Percentiles rank a stretch among this genome's conserved stretches.
Evolutionary conservation across 1,284 basidiomycete species (phyloP).

Genomic region (Agroathelia rolfsii): DNA sequence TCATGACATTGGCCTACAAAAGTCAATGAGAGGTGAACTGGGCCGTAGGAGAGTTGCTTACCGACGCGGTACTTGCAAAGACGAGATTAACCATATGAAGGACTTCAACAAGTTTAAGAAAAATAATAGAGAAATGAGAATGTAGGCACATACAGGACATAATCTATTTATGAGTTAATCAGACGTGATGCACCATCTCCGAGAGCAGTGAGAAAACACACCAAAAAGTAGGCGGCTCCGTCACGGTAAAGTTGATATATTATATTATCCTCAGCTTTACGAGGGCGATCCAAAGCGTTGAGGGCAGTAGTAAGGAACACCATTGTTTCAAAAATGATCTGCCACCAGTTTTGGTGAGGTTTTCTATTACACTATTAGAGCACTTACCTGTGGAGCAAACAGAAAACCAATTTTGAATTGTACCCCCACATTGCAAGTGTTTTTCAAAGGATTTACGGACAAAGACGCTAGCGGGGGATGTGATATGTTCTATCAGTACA

Average conservation of each 20-base stretch:
- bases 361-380: too few species aligned
- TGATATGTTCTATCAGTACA: constrained; percentile 9
- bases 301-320: constrained; percentile 24
- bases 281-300: constrained; percentile 26
- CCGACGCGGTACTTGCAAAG: constrained; percentile 17
- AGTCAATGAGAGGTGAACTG: constrained; percentile 18
- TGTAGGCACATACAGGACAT: constrained; percentile 3
- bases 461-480: constrained; percentile 10
- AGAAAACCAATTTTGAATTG: constrained; percentile 11
- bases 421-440: constrained; percentile 19
- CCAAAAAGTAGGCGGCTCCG: constrained; percentile 27
- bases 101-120: constrained; percentile 10
- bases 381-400: background rate
- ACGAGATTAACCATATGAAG: constrained; percentile 22
- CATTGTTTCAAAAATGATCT: constrained; percentile 29
- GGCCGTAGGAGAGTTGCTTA: constrained; percentile 12
- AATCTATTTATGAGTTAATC: background rate
- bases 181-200: constrained; percentile 17
- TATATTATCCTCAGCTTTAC: constrained; percentile 15
- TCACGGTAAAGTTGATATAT: constrained; percentile 23
- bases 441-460: constrained; percentile 11
- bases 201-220: constrained; percentile 15
- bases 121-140: too few species aligned
- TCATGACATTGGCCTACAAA: too few species aligned
- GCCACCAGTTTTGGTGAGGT: too few species aligned